Evolutionary conservation across 345 rosid species (phyloP).

Genomic region (Brassica cretica): DNA sequence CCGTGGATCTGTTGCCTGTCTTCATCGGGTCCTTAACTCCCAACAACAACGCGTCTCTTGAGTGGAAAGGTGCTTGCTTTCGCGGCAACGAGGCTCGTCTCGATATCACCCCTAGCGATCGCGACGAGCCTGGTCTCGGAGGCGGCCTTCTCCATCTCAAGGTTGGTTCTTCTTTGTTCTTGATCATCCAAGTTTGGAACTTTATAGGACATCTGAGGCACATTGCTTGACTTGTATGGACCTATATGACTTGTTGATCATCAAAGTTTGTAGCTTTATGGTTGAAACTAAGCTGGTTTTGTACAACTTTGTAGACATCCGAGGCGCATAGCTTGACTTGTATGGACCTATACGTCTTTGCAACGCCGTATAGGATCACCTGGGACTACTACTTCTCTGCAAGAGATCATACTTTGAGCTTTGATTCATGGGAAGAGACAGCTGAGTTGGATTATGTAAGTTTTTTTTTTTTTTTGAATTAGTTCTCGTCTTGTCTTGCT

Average conservation of each 20-base stretch:
- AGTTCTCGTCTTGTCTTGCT: background rate
- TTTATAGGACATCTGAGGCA: slow-evolving; percentile 42
- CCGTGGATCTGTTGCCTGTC: slow-evolving; percentile 82
- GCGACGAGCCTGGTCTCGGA: slow-evolving; percentile 58
- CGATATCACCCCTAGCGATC: slow-evolving; percentile 67
- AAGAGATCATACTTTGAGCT: slow-evolving; percentile 72
- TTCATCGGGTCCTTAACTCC: slow-evolving; percentile 79
- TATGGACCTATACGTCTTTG: slow-evolving; percentile 95
- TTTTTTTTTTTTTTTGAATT: background rate
- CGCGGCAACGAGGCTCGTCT: slow-evolving; percentile 72
- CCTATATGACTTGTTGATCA: slow-evolving; percentile 56
- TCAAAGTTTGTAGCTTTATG: background rate
- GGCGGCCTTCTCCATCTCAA: slow-evolving; percentile 81
- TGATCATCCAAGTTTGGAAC: background rate
- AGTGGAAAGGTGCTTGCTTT: slow-evolving; percentile 96
- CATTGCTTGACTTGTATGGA: slow-evolving; percentile 97
- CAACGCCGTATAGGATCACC: slow-evolving; percentile 90
- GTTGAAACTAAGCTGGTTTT: background rate
- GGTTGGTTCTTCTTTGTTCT: slow-evolving; percentile 41
- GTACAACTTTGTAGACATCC: slow-evolving; percentile 53
- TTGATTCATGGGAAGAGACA: slow-evolving; percentile 86
- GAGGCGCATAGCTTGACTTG: slow-evolving; percentile 93
- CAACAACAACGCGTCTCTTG: slow-evolving; percentile 48
- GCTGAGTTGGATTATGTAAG: slow-evolving; percentile 94
- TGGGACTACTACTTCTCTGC: slow-evolving; percentile 97